Evolutionary conservation across 768 basidiomycete genomes (phyloP).

Genomic region (Cubamyces lactineus): DNA sequence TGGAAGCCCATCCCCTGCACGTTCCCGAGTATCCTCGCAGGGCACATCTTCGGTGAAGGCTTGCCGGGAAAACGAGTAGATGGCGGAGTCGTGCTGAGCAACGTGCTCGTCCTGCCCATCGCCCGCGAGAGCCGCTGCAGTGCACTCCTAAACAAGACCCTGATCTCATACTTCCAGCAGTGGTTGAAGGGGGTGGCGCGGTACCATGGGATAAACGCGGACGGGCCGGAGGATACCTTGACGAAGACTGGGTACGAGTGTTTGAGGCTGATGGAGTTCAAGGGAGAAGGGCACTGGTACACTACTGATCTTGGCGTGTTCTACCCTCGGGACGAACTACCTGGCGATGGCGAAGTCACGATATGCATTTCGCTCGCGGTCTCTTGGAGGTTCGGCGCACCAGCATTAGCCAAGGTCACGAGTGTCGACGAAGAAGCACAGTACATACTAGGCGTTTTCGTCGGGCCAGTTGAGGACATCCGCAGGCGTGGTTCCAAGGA

Average conservation of each 20-base stretch:
- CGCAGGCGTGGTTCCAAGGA: neutral
- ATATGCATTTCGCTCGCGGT: conserved; percentile 1
- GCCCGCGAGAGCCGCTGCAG: neutral
- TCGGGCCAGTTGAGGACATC: neutral
- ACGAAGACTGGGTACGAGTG: neutral
- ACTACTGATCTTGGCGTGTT: conserved; percentile 7
- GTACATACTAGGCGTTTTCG: neutral
- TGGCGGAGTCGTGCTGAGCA: neutral
- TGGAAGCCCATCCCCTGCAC: conserved; percentile 20
- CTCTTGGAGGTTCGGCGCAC: conserved; percentile 11
- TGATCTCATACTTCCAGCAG: neutral
- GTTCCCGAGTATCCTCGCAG: neutral
- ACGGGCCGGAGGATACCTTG: neutral
- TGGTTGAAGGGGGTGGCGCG: neutral
- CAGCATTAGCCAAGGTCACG: neutral
- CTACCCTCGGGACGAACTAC: neutral
- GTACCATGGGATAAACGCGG: neutral
- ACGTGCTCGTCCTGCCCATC: conserved; percentile 2
- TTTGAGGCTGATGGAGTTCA: neutral
- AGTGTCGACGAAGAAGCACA: neutral
- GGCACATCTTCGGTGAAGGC: conserved; percentile 9
- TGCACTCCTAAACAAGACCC: neutral
- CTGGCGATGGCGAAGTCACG: neutral
- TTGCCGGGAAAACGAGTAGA: conserved; percentile 1
- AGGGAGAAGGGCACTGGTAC: neutral